These are phyloP conservation scores for Pythium rhizo-oryzae DNA, from an alignment of 352 stramenopile species.

Conservation along the genomic window DNA sequence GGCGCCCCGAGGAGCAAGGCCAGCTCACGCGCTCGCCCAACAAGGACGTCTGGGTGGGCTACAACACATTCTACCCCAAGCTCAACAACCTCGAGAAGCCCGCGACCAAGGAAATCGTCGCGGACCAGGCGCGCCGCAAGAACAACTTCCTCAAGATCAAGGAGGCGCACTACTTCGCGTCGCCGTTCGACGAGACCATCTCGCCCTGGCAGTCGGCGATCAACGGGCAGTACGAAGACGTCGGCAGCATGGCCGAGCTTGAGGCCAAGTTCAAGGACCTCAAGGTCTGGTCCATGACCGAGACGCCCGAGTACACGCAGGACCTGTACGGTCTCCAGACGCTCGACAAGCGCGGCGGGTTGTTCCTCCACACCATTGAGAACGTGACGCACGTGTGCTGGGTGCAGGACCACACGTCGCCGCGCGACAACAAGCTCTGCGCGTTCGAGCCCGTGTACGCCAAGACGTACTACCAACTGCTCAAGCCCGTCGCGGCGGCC, in stretches of 20 bases:
- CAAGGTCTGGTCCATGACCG: conserved; percentile 34
- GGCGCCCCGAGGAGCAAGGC: too few species aligned
- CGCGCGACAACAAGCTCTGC: conserved; percentile 17
- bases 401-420: conserved; percentile 24
- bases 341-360: conserved; percentile 31
- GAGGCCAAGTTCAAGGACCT: conserved; percentile 35
- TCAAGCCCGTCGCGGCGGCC: not conserved
- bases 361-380: conserved; percentile 32
- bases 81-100: conserved; percentile 37
- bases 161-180: conserved; percentile 38
- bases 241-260: conserved; percentile 31
- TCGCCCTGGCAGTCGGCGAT: conserved; percentile 39
- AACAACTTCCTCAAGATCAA: conserved; percentile 35
- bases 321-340: conserved; percentile 44
- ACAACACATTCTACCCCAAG: conserved; percentile 23
- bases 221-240: conserved; percentile 34
- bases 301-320: conserved; percentile 40
- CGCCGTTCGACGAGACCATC: conserved; percentile 35
- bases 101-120: conserved; percentile 26
- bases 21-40: conserved; percentile 38
- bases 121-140: conserved; percentile 29
- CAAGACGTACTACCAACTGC: conserved; percentile 36
- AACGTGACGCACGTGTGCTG: conserved; percentile 40
- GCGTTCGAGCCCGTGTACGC: conserved; percentile 46
- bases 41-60: conserved; percentile 27